Conservation (phyloP, 2,329 filamentous ascomycete genomes). For the Tolypocladium nubicola region DNA sequence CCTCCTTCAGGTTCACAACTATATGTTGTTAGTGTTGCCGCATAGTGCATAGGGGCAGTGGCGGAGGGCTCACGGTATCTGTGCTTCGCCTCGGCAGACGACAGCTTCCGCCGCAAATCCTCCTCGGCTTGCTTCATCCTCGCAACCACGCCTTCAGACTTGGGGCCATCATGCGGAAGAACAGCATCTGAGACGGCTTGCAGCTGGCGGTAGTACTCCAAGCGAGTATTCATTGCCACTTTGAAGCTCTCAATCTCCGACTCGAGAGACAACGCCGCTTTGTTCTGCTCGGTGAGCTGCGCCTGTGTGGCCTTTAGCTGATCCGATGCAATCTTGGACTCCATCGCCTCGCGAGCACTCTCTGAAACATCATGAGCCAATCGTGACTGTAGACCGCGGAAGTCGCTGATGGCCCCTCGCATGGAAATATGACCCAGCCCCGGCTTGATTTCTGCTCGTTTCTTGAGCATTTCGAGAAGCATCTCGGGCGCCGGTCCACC, state of each 20-base stretch:
- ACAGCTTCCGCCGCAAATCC: conserved; percentile 45
- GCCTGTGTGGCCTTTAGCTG: conserved; percentile 52
- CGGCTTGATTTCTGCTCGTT: conserved; percentile 38
- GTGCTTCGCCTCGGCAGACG: conserved; percentile 57
- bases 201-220: conserved; percentile 85
- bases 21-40: conserved; percentile 2
- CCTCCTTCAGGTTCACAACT: conserved; percentile 43
- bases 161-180: conserved; percentile 56
- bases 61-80: conserved; percentile 48
- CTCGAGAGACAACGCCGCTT: conserved; percentile 39
- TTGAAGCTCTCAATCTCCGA: conserved; percentile 69
- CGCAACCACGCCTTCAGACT: conserved; percentile 36
- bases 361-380: conserved; percentile 17
- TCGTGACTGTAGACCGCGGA: conserved; percentile 51
- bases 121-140: conserved; percentile 22
- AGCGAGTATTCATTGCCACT: conserved; percentile 68
- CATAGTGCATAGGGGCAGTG: neutral
- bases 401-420: conserved; percentile 56
- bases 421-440: conserved; percentile 49
- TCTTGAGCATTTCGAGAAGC: conserved; percentile 38
- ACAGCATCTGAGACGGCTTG: conserved; percentile 88
- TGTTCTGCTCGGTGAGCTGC: conserved; percentile 39
- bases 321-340: conserved; percentile 53
- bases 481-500: conserved; percentile 62
- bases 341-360: conserved; percentile 47